Evolutionary conservation across 2,329 filamentous ascomycete species (phyloP), one percentile per base, ranked within the genome.

Genomic region (Thermoascus crustaceus): DNA sequence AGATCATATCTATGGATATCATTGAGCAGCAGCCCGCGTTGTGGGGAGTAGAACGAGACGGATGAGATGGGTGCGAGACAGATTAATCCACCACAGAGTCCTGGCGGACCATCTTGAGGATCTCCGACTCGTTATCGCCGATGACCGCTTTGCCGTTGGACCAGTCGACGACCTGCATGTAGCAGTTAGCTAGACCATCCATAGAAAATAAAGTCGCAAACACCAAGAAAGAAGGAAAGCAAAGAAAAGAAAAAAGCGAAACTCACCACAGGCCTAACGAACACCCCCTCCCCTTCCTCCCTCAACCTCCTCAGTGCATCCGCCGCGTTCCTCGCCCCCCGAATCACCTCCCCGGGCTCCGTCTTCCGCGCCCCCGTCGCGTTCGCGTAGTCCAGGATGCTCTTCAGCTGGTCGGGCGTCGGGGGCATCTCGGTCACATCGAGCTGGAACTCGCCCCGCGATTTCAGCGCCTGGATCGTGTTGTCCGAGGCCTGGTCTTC

Each of bases 41-140:
- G n/a, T n/a, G n/a, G n/a, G n/a, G n/a, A n/a, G n/a, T n/a, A n/a
- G n/a, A n/a, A n/a, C n/a, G n/a, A n/a, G n/a, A n/a, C n/a, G 7
- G n/a, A 26, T 13, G 8, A 34, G 20, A 34, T 8, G n/a, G 20
- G 13, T 22, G 17, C 7, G n/a, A 19, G 19, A 39, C 25, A 27
- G 21, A 29, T 67, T n/a, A n/a, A n/a, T n/a, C n/a, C n/a, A n/a
- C n/a, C n/a, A n/a, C n/a, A n/a, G n/a, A n/a, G n/a, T n/a, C n/a
- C 38, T 75, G 68, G 39, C 78, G 75, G 34, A 95, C 63, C 62
- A 94, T 71, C 63, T 82, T 86, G 55, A 94, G 63, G 42, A 96
- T 95, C 66, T 89, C 83, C 10, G 86, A 94, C 67, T 94, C 81
- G 45, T 83, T 80, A 33, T 84, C 85, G 13, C 85, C 85, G 17